phyloP scores from a whole-genome alignment of 129 eudicot genomes.

The Flaveria trinervia region DNA sequence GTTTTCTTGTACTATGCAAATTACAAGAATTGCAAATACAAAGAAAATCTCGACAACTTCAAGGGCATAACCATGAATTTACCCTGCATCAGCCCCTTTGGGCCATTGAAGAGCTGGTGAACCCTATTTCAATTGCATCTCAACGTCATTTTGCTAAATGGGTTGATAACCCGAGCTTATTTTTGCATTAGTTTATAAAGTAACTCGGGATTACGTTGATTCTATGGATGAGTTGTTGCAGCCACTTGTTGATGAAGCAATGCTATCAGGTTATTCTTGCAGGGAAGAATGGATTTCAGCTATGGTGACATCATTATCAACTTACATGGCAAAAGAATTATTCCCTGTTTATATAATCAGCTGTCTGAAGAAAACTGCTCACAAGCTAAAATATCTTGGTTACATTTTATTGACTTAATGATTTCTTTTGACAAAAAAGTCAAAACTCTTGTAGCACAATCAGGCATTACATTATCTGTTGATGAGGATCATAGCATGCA shows the following conservation, averaged over 20 bases:
- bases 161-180: conserved; percentile 80
- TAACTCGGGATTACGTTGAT: conserved; percentile 83
- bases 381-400: conserved; percentile 71
- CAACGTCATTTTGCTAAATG: conserved; percentile 85
- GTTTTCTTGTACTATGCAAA: conserved; percentile 80
- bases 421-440: conserved; percentile 81
- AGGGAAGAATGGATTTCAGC: conserved; percentile 98
- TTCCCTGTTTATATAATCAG: conserved; percentile 59
- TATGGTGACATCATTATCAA: conserved; percentile 78
- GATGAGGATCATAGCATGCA: conserved; percentile 61
- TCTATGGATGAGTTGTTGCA: conserved; percentile 91
- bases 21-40: conserved; percentile 82
- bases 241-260: conserved; percentile 92
- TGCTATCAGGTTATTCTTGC: conserved; percentile 87
- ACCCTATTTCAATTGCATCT: conserved; percentile 80
- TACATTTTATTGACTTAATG: conserved; percentile 85
- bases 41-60: conserved; percentile 84
- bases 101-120: conserved; percentile 97
- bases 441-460: conserved; percentile 55
- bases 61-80: conserved; percentile 58
- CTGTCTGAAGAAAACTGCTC: conserved; percentile 51
- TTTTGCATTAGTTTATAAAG: conserved; percentile 78
- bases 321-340: conserved; percentile 82
- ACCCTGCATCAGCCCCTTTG: conserved; percentile 78
- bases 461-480: conserved; percentile 57